Percentiles rank a stretch among this genome's conserved stretches.
Evolutionary conservation across 2,329 filamentous ascomycete species (phyloP).

Genomic region (Nemania abortiva): DNA sequence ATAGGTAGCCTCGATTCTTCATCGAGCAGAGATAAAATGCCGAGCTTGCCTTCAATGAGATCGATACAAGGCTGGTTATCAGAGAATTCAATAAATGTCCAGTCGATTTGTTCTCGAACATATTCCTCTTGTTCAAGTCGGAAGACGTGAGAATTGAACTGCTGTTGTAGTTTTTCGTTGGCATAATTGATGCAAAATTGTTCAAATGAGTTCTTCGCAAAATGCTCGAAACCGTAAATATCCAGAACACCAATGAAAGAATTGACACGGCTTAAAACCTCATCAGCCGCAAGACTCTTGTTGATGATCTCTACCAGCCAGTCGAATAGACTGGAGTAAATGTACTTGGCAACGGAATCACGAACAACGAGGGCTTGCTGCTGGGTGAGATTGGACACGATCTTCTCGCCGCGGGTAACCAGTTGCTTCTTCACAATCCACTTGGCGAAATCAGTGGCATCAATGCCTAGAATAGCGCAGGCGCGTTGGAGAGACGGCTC

Average conservation of each 20-base stretch:
- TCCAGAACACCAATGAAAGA: constrained; percentile 98
- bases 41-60: constrained; percentile 95
- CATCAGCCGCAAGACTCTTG: constrained; percentile 86
- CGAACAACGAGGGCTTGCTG: constrained; percentile 94
- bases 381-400: constrained; percentile 92
- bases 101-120: constrained; percentile 94
- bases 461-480: constrained; percentile 87
- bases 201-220: constrained; percentile 99
- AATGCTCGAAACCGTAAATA: constrained; percentile 99
- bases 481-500: constrained; percentile 88
- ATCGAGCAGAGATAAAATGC: constrained; percentile 90
- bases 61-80: constrained; percentile 99
- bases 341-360: constrained; percentile 98
- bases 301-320: constrained; percentile 99
- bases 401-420: constrained; percentile 95
- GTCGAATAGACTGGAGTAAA: constrained; percentile 98
- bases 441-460: constrained; percentile 87
- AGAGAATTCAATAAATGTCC: constrained; percentile 99
- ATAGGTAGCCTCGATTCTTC: constrained; percentile 97
- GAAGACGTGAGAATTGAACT: constrained; percentile 99
- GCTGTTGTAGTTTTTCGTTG: constrained; percentile 98
- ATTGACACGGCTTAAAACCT: constrained; percentile 82
- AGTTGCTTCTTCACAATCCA: constrained; percentile 99
- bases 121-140: constrained; percentile 99
- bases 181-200: constrained; percentile 99